phyloP scores from a whole-genome alignment of 164 flowering plant genomes.

The Magnolia changhungtana region DNA sequence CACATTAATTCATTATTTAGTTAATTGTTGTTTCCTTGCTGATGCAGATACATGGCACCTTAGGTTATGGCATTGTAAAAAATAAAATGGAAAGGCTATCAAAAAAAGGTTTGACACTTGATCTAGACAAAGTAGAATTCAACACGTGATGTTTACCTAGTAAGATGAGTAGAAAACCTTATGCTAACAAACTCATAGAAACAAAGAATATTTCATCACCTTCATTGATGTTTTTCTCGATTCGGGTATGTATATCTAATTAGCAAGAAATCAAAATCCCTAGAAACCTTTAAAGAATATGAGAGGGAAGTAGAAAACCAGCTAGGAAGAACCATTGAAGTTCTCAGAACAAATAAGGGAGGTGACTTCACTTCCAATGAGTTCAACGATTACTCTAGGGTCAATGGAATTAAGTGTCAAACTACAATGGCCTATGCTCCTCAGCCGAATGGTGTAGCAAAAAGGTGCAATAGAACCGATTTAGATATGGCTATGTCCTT shows the following conservation, averaged over 20 bases:
- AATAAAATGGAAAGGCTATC: no score
- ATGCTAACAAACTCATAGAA: no score
- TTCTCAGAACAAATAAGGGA: neutral
- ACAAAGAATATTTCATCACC: neutral
- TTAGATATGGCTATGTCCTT: neutral
- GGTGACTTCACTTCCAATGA: neutral
- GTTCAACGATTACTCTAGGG: neutral
- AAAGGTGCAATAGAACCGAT: neutral
- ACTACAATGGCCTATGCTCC: neutral
- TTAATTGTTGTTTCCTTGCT: no score
- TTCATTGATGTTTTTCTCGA: neutral
- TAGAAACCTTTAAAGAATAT: neutral
- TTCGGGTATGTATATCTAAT: neutral
- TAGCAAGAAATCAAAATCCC: neutral
- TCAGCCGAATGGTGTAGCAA: neutral
- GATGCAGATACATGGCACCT: no score
- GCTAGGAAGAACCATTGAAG: neutral
- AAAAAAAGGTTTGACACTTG: no score
- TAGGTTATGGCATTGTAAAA: no score
- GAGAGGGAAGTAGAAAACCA: neutral
- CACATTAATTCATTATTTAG: no score
- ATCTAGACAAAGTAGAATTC: no score
- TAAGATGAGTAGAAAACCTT: no score
- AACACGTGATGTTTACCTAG: no score
- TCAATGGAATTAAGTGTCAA: neutral